phyloP scores from a whole-genome alignment of 495 filamentous ascomycete species.

The Rusavskia elegans region DNA sequence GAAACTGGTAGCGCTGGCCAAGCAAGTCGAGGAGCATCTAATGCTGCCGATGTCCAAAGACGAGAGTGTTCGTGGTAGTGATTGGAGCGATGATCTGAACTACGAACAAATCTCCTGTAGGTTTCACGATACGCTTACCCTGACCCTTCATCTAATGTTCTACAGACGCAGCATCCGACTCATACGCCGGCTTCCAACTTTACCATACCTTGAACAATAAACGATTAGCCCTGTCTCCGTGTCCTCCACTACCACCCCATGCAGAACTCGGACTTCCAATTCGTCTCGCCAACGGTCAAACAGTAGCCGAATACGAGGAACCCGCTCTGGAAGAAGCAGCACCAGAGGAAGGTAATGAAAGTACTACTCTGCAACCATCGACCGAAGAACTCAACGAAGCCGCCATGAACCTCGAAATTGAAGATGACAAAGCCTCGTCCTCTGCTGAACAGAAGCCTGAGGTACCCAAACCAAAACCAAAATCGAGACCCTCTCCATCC shows the following conservation, averaged over 20 bases:
- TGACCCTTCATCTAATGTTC: conserved; percentile 1
- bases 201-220: conserved; percentile 54
- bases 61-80: conserved; percentile 40
- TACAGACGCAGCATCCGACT: conserved; percentile 66
- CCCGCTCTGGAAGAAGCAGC: conserved; percentile 3
- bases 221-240: conserved; percentile 44
- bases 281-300: conserved; percentile 24
- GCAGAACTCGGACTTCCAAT: conserved; percentile 53
- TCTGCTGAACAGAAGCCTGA: conserved; percentile 8
- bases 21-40: conserved; percentile 54
- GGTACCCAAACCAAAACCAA: neutral
- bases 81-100: conserved; percentile 50
- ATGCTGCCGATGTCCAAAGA: conserved; percentile 66
- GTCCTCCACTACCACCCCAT: conserved; percentile 49
- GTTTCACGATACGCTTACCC: conserved; percentile 10
- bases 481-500: neutral
- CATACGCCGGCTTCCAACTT: conserved; percentile 64
- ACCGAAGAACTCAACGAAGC: conserved; percentile 4
- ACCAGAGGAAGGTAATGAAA: conserved; percentile 7
- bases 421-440: conserved; percentile 3
- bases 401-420: conserved; percentile 9
- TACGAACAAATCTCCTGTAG: conserved; percentile 58
- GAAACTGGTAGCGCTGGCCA: conserved; percentile 44
- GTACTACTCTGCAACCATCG: neutral
- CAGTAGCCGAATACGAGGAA: conserved; percentile 19